phyloP scores from a whole-genome alignment of 106 monocot species.

The Chionographis japonica region DNA sequence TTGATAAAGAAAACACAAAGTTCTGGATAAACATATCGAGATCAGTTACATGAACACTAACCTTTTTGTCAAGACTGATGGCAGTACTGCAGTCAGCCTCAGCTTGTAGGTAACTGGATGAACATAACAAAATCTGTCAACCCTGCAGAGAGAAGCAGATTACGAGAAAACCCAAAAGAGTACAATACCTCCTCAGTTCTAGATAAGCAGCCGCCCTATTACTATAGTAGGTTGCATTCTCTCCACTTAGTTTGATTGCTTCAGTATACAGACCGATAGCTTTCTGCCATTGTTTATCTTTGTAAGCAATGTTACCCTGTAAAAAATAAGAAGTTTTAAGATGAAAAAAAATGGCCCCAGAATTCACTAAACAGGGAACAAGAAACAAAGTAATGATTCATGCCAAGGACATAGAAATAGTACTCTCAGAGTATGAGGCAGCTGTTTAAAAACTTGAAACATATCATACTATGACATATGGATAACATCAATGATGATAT shows the following conservation, averaged over 20 bases:
- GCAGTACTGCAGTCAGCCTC: constrained; percentile 86
- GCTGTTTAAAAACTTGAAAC: no score
- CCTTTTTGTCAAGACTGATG: constrained; percentile 92
- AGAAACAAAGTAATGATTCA: neutral
- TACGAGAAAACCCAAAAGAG: constrained; percentile 7
- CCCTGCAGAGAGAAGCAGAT: neutral
- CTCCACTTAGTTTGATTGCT: constrained; percentile 83
- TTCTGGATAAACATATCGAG: neutral
- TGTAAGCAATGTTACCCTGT: constrained; percentile 88
- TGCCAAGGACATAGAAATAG: no score
- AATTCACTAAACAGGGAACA: neutral
- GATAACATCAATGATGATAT: no score
- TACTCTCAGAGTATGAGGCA: no score
- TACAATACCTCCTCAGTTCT: constrained; percentile 74
- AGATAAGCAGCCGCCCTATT: constrained; percentile 97
- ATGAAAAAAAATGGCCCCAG: neutral
- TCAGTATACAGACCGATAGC: constrained; percentile 80
- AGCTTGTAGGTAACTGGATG: constrained; percentile 78
- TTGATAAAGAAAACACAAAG: no score
- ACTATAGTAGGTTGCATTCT: constrained; percentile 85
- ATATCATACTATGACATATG: no score
- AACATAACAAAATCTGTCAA: constrained; percentile 6
- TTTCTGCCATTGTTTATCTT: constrained; percentile 95
- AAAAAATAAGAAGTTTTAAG: neutral
- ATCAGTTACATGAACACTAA: constrained; percentile 12